Evolutionary conservation across 2,329 filamentous ascomycete genomes (phyloP), one percentile per base, ranked within the genome.

Genomic region (Colletotrichum sublineola): DNA sequence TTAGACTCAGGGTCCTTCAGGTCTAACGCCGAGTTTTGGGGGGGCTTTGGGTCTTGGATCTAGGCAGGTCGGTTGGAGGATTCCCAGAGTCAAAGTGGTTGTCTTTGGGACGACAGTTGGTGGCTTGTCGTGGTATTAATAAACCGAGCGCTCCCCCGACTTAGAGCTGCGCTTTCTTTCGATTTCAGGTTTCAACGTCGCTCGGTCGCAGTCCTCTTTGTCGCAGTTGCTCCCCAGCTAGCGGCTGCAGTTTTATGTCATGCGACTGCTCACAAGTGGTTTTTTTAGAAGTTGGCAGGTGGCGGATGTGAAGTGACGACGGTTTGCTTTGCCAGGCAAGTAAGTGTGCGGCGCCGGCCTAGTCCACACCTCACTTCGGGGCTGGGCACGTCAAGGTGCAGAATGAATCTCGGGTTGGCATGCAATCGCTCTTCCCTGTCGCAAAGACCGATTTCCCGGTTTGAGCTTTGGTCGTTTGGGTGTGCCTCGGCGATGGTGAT

Each of bases 341-440:
- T 48, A 31, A 63, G 61, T 48, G 24, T 42, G 61, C 61, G 12
- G 46, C n/a, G 20, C 6, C 33, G 61, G 61, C 40, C 46, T 52
- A 52, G 61, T 46, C 48, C 46, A 52, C 46, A 52, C 36, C 29
- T 42, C 36, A 31, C 46, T 15, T 53, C 11, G 46, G 9, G n/a
- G 20, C n/a, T 20, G n/a, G 33, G n/a, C 46, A 67, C 68, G 63
- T 67, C 63, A 66, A 69, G 18, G 15, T 46, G 67, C 67, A 69
- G 62, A 44, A 67, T 44, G 62, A 50, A 71, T 57, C 56, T 67
- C 62, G 68, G 42, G 53, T 29, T 29, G 50, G 29, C 15, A 52
- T 15, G 12, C 31, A 38, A 18, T 33, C 14, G 33, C n/a, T 12
- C 40, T 44, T 40, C 18, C 31, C 11, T 15, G 53, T 24, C 29